Evolutionary conservation across 768 basidiomycete species (phyloP).

Genomic region (Hericium alpestre): DNA sequence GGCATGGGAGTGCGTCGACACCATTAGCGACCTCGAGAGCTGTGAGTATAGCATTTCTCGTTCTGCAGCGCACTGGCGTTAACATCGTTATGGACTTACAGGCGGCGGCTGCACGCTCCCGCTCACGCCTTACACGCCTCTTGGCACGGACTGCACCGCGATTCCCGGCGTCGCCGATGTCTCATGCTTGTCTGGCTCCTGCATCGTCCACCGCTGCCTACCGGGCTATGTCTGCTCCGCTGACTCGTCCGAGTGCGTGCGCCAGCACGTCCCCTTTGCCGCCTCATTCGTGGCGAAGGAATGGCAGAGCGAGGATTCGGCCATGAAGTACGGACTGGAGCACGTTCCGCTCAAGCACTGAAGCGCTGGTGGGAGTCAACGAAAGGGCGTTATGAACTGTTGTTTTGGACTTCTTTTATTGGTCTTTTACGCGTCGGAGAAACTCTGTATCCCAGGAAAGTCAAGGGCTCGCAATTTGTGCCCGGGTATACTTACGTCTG

Average conservation of each 20-base stretch:
- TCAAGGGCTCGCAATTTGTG: no score
- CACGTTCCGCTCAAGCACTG: slow-evolving; percentile 15
- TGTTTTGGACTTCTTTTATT: no score
- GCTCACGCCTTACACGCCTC: slow-evolving; percentile 18
- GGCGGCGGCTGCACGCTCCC: slow-evolving; percentile 39
- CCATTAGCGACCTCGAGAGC: slow-evolving; percentile 37
- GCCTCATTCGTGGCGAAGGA: neutral
- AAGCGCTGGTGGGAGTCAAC: neutral
- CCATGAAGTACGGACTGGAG: slow-evolving; percentile 14
- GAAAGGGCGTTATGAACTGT: no score
- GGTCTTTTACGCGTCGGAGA: no score
- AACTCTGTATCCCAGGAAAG: no score
- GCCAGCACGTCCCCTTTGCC: neutral
- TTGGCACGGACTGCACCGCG: slow-evolving; percentile 40
- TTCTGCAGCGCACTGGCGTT: neutral
- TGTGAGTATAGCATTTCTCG: slow-evolving; percentile 27
- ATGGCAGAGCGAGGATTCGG: slow-evolving; percentile 2
- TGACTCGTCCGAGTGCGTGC: slow-evolving; percentile 14
- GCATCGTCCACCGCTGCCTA: slow-evolving; percentile 35
- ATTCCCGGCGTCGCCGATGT: slow-evolving; percentile 40
- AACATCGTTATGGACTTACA: slow-evolving; percentile 10
- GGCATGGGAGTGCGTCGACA: slow-evolving; percentile 44
- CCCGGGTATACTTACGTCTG: no score
- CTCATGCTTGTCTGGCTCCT: slow-evolving; percentile 33
- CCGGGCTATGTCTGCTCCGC: slow-evolving; percentile 24